Evolutionary conservation across 495 filamentous ascomycete species (phyloP), one percentile per base, ranked within the genome.

Genomic region (Venustampulla echinocandica): DNA sequence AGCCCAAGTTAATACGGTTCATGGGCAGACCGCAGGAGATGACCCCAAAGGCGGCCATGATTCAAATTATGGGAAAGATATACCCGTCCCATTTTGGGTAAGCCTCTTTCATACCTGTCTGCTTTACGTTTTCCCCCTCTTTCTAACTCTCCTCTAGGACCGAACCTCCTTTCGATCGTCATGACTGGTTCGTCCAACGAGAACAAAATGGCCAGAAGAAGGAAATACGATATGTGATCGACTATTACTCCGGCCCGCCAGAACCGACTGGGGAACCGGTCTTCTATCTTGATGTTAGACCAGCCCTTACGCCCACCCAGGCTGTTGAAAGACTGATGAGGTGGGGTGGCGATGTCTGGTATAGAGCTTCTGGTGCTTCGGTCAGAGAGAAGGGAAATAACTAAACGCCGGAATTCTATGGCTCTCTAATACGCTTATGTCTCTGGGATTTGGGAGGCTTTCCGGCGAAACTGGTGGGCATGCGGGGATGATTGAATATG

Each of bases 241-340:
- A 99, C 60, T 99, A 97, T 64, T 99, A 99, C 64, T 82, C 82
- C 6, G 93, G 79, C 0, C 79, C 82, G 14, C 83, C 85, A 0
- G 92, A 98, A 54, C 81, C 85, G 3, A 88, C 80, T 0, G 92
- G 92, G 1, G 88, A 95, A 57, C 89, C 92, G 1, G 90, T 97
- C 5, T 99, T 99, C 68, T 97, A 81, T 60, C 76, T 99, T 37
- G 92, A 99, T 62, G 93, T 99, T n/a, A 74, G 92, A 47, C 92
- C 92, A 10, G 92, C 92, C 10, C 56, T 95, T n/a, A 71, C 77
- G 2, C 89, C 88, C 1, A 85, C 76, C 0, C 79, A 79, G 10
- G 86, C 86, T 23, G 79, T 80, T 18, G 93, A 97, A 71, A 76
- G 93, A 44, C 60, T 88, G 49, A 74, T 94, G 63, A 68, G 89